Base-by-base conservation (phyloP, 176 grass and related monocot genomes). In the Avena sativa region DNA sequence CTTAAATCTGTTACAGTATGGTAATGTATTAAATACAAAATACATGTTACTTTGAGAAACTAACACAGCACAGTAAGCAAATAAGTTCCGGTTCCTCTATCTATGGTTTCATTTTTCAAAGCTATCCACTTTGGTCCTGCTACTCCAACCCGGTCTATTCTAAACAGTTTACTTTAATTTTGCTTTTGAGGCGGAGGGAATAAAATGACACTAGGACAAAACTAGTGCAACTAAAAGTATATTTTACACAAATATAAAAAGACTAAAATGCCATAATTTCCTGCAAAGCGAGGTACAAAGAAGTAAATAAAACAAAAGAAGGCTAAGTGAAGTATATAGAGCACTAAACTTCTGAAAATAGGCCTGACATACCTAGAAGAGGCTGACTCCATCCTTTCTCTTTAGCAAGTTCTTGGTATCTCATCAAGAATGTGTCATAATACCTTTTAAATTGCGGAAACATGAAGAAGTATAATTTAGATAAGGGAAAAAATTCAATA, bases 351-450 rank as follows among this genome's bases (percentile, higher is more conserved):
- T 53, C 21, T 26, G 40, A 84, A 67, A 77, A 62, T 79, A 65
- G 80, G 56, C 25, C 43, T 71, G 25, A 10, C 79, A 84, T 93
- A 98, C 94, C 97, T 85, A 95, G 81, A 52, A 98, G 89, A 87
- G 94, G 97, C 21, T 87, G 90, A 87, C 55, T 85, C 97, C 97
- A 98, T 11, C 87, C 89, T 81, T 87, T 92, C 66, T 90, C 94
- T 76, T 88, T 88, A 76, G 90, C 94, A 85, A 94, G 94, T 74
- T 98, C 90, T 73, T 90, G 92, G 62, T 94, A 98, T 90, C 88
- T 96, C 83, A 86, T 79, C 75, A 98, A 84, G 87, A 96, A 94
- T 55, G 89, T 93, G 87, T 98, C 97, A 66, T 98, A 98, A 83
- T 98, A 98, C 43, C 97, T 98, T 80, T 50, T 9, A 38, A 74